Conservation (phyloP, 176 grass and related monocot genomes). For the Tuctoria greenei region DNA sequence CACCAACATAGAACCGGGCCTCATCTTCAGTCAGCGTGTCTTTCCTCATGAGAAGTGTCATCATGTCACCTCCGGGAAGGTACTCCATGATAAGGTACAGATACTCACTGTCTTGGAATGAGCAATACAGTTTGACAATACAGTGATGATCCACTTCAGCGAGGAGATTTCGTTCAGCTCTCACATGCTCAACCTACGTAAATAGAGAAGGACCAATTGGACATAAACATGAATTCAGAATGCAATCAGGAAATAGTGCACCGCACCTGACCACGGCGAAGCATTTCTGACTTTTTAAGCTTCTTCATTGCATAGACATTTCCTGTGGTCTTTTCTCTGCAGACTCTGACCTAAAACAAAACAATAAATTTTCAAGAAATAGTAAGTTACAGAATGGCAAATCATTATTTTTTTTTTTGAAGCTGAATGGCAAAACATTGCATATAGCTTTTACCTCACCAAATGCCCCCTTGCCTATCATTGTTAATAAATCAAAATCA, state of each 20-base stretch:
- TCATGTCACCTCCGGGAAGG: conserved; percentile 95
- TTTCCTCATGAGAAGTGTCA: conserved; percentile 98
- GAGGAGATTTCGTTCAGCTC: conserved; percentile 98
- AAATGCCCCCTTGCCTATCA: conserved; percentile 99
- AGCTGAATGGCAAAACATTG: no score
- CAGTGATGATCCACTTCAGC: conserved; percentile 96
- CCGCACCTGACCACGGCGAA: conserved; percentile 87
- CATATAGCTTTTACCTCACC: conserved; percentile 73
- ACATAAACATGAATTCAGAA: conserved; percentile 19
- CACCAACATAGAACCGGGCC: conserved; percentile 86
- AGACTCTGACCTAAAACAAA: conserved; percentile 81
- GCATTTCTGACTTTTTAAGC: conserved; percentile 97
- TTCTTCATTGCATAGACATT: conserved; percentile 99
- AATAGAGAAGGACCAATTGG: background rate
- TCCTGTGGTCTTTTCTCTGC: conserved; percentile 79
- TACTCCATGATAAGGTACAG: conserved; percentile 99
- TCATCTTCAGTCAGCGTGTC: conserved; percentile 83
- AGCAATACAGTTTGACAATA: conserved; percentile 94
- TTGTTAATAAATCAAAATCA: conserved; percentile 90
- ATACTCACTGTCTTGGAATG: conserved; percentile 90
- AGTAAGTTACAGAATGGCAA: background rate
- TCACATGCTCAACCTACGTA: conserved; percentile 91
- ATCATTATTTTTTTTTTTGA: no score
- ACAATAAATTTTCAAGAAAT: conserved; percentile 3
- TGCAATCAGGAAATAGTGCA: conserved; percentile 2